A percentile compares a stretch with the other conserved stretches of the same genome.
Conservation (phyloP, 139 green algal genomes). For the Axilococcus clingmanii region DNA sequence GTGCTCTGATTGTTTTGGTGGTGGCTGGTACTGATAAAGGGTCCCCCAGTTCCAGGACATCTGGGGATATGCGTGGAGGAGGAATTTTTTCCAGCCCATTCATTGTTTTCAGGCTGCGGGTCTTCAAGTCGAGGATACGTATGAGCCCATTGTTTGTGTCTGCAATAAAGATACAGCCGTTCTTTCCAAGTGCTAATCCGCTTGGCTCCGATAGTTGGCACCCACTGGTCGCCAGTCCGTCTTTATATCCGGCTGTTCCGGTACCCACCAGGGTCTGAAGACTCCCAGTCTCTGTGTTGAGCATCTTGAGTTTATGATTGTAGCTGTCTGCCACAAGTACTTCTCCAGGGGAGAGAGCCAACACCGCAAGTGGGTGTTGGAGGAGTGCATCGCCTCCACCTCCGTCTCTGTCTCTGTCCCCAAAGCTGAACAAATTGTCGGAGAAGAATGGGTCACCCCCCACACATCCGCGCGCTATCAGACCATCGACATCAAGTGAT, state of each 20-base stretch:
- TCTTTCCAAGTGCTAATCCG: constrained; percentile 36
- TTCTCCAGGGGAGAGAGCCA: not conserved
- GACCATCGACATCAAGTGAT: constrained; percentile 37
- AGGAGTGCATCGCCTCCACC: constrained; percentile 36
- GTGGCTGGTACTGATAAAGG: too few relatives aligned
- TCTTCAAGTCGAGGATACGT: constrained; percentile 24
- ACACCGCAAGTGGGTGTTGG: constrained; percentile 54
- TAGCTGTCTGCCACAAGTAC: constrained; percentile 68
- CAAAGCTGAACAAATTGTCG: constrained; percentile 77
- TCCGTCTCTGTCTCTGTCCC: constrained; percentile 65
- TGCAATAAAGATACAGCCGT: constrained; percentile 36
- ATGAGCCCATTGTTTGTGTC: constrained; percentile 73
- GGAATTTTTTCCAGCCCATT: constrained; percentile 40
- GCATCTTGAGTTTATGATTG: constrained; percentile 67
- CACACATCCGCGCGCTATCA: constrained; percentile 25
- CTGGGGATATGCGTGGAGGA: constrained; percentile 27
- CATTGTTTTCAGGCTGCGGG: constrained; percentile 38
- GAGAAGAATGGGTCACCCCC: constrained; percentile 63
- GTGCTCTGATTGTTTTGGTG: too few relatives aligned
- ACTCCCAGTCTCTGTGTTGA: constrained; percentile 36
- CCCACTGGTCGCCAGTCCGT: constrained; percentile 34
- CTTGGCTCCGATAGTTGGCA: constrained; percentile 63
- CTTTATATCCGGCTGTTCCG: constrained; percentile 39
- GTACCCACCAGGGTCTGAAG: constrained; percentile 49
- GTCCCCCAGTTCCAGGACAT: too few relatives aligned